Conservation (phyloP, 1,139 yeast species). For the Lodderomyces jiufengensis region DNA sequence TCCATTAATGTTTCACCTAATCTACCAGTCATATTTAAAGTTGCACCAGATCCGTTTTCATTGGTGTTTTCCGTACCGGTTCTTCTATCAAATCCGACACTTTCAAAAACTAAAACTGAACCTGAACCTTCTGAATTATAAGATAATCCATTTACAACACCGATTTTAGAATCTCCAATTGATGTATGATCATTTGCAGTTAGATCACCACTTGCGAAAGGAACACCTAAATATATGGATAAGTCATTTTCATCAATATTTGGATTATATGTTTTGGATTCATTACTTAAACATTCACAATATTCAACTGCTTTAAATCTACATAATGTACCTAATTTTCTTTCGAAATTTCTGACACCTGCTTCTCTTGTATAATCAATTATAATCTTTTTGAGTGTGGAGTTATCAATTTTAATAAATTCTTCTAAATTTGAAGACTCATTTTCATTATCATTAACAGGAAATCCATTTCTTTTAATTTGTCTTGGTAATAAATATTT, state of each 20-base stretch:
- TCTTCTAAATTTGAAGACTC: constrained; percentile 16
- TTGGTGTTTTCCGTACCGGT: constrained; percentile 28
- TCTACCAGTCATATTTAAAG: constrained; percentile 74
- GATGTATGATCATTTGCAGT: constrained; percentile 14
- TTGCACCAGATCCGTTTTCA: constrained; percentile 18
- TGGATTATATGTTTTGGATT: constrained; percentile 26
- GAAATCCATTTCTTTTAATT: constrained; percentile 65
- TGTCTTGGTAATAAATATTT: constrained; percentile 80
- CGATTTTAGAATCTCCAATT: constrained; percentile 44
- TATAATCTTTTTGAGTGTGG: constrained; percentile 58
- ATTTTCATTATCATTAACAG: constrained; percentile 14
- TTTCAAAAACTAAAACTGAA: constrained; percentile 75
- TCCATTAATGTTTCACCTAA: constrained; percentile 82
- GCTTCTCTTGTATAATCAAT: constrained; percentile 80
- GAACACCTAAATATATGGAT: constrained; percentile 52
- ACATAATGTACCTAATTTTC: constrained; percentile 69
- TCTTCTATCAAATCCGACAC: constrained; percentile 56
- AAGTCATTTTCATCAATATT: constrained; percentile 42
- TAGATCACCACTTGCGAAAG: constrained; percentile 28
- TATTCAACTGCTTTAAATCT: constrained; percentile 80
- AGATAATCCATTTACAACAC: constrained; percentile 88
- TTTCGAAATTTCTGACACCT: constrained; percentile 79
- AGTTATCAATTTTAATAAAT: constrained; percentile 39
- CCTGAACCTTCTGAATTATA: constrained; percentile 90
- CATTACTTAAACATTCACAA: constrained; percentile 37